Conservation (phyloP, 208 protist species). For the Vickermania ingenoplastis region DNA sequence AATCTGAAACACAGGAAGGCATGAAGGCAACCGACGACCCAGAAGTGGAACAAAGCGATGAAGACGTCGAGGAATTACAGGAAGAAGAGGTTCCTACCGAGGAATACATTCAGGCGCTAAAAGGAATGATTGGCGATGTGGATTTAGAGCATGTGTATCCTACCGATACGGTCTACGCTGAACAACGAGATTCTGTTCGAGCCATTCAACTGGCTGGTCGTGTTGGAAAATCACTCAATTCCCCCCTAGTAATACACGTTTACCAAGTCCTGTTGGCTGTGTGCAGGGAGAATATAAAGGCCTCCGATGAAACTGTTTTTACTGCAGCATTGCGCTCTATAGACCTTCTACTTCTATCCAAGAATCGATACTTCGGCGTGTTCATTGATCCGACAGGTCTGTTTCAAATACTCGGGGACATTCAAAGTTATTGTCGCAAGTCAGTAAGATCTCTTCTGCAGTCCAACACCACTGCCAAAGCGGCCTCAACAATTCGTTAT, state of each 20-base stretch:
- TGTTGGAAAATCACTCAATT: constrained; percentile 54
- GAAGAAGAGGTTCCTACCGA: constrained; percentile 78
- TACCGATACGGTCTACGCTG: constrained; percentile 54
- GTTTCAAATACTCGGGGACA: constrained; percentile 78
- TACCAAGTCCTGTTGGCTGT: constrained; percentile 84
- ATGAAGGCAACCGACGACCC: constrained; percentile 5
- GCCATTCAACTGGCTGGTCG: constrained; percentile 56
- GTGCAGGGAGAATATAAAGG: constrained; percentile 72
- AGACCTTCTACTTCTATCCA: constrained; percentile 65
- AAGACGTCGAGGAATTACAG: constrained; percentile 17
- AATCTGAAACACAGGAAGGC: constrained; percentile 14
- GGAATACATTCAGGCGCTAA: constrained; percentile 75
- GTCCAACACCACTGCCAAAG: constrained; percentile 35
- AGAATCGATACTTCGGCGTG: constrained; percentile 77
- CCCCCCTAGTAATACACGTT: constrained; percentile 59
- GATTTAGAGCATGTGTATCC: constrained; percentile 79
- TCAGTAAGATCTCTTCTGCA: constrained; percentile 33
- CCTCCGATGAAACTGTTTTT: constrained; percentile 72
- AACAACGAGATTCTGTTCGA: constrained; percentile 73
- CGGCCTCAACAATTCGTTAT: constrained; percentile 32
- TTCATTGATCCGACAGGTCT: constrained; percentile 57
- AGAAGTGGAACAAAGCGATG: constrained; percentile 2
- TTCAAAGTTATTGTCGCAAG: constrained; percentile 85
- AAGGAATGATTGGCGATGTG: constrained; percentile 74
- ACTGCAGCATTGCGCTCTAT: constrained; percentile 42